These are phyloP conservation scores for Plasmodium sp. DNA, from an alignment of 169 alveolate species.

Conservation along the genomic window DNA sequence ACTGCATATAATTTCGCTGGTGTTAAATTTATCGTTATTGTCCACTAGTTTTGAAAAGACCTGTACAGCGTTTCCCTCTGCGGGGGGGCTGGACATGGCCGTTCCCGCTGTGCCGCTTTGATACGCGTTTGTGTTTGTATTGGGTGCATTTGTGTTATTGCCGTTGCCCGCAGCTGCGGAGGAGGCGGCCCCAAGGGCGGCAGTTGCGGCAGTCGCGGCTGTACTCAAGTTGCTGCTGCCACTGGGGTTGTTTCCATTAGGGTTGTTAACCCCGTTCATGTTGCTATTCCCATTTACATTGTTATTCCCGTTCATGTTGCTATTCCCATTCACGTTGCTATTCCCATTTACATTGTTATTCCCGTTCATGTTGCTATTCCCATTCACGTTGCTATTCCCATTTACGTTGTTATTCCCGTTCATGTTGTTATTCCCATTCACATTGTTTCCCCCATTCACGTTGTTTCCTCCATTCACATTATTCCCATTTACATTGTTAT, in stretches of 20 bases:
- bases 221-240: not conserved
- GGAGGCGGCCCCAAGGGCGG: constrained; percentile 10
- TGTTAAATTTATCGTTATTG: constrained; percentile 26
- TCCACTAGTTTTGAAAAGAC: constrained; percentile 16
- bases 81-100: constrained; percentile 3
- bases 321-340: not conserved
- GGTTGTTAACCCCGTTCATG: not conserved
- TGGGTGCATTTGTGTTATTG: constrained; percentile 15
- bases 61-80: not conserved
- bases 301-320: not conserved
- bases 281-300: not conserved
- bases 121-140: not conserved
- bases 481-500: not conserved
- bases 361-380: not conserved
- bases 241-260: not conserved
- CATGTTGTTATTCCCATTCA: not conserved
- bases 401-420: not conserved
- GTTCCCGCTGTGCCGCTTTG: not conserved
- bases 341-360: not conserved
- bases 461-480: not conserved
- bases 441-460: not conserved
- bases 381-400: not conserved
- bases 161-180: constrained; percentile 5
- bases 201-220: not conserved
- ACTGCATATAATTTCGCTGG: constrained; percentile 66